These are phyloP conservation scores for Penicillium italicum DNA, from an alignment of 2,329 filamentous ascomycete genomes.

Conservation along the genomic window DNA sequence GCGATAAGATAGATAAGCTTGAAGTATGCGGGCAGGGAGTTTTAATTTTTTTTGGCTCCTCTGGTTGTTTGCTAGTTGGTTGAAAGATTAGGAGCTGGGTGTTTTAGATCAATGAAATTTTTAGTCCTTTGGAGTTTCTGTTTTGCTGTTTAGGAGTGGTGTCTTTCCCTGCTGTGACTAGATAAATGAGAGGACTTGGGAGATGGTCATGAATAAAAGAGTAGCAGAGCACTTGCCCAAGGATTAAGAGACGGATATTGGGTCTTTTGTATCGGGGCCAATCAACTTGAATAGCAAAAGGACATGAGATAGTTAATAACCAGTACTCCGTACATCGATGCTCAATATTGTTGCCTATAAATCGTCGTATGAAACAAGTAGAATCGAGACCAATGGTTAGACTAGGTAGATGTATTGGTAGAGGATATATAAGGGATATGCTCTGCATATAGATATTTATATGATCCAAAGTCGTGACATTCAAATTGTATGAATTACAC, in stretches of 20 bases:
- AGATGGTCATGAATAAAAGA: background rate
- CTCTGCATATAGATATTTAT: background rate
- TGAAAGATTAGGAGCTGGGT: background rate
- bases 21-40: background rate
- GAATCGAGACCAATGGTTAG: background rate
- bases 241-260: background rate
- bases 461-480: background rate
- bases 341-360: background rate
- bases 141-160: too few relatives aligned
- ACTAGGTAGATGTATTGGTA: background rate
- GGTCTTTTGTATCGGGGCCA: background rate
- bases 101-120: background rate
- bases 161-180: background rate
- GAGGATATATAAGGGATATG: background rate
- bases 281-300: background rate
- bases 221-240: background rate
- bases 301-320: background rate
- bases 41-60: background rate
- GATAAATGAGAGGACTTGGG: background rate
- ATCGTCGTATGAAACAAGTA: background rate
- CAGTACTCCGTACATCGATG: too few relatives aligned
- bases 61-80: background rate
- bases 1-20: conserved; percentile 22
- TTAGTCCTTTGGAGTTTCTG: background rate
- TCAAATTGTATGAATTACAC: background rate